Percentiles rank a stretch among this genome's conserved stretches.
Conservation (phyloP, 148 eudicot species). For the Fallopia convolvulus region DNA sequence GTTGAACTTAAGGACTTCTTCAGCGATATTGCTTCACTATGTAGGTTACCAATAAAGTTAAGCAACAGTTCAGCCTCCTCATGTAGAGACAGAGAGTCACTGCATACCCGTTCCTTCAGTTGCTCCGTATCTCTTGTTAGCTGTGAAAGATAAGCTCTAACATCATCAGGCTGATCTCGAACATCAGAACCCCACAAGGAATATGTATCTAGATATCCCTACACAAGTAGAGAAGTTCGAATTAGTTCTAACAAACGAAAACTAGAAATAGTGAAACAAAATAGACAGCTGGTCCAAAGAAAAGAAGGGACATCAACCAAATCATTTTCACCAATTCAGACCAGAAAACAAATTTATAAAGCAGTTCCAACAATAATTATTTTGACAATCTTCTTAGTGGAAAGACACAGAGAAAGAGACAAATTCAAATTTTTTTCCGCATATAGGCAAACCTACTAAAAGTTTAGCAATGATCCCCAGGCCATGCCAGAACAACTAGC, state of each 20-base stretch:
- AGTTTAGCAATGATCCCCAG: background rate
- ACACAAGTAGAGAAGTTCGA: background rate
- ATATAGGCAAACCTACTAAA: background rate
- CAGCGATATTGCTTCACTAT: constrained; percentile 35
- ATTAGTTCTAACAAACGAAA: background rate
- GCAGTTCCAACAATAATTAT: background rate
- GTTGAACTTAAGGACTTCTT: constrained; percentile 38
- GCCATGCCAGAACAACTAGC: background rate
- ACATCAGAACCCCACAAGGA: constrained; percentile 25
- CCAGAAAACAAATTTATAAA: background rate
- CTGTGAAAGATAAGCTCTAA: constrained; percentile 39
- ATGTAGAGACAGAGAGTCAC: constrained; percentile 33
- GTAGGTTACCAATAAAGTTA: constrained; percentile 27
- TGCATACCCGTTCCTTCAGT: constrained; percentile 38
- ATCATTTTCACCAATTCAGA: background rate
- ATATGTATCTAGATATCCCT: constrained; percentile 15
- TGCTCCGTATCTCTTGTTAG: constrained; percentile 33
- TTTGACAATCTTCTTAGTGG: background rate
- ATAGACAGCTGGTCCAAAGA: background rate
- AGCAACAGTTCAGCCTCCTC: constrained; percentile 37
- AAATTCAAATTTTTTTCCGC: background rate
- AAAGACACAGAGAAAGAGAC: background rate
- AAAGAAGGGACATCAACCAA: background rate
- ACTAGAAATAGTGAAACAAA: background rate
- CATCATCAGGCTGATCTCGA: constrained; percentile 26